Base-by-base conservation (phyloP, 202 grass and related monocot genomes). In the Schoenoplectus tabernaemontani region DNA sequence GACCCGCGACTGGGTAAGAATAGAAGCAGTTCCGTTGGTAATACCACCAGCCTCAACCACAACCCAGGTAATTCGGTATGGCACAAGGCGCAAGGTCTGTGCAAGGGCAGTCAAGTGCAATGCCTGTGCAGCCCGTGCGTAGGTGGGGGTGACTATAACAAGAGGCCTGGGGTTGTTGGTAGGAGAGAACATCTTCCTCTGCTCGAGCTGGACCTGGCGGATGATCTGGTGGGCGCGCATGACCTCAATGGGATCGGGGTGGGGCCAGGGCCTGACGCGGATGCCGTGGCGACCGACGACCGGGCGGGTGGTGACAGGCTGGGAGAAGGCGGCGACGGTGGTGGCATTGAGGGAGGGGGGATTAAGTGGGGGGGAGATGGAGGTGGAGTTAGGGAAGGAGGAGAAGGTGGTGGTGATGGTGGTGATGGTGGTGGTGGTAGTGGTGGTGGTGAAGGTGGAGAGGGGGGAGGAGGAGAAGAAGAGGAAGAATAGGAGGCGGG, bases 151-250 rank as follows among this genome's bases (percentile, higher is more conserved):
- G 64, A 96, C 71, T 12, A 86, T 82, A 44, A 96, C 64, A 44
- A 92, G n/a, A 0, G 90, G 82, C 28, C 87, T 84, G 4, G 82
- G 76, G 0, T 9, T 87, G 0, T 75, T 74, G 20, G 69, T 37
- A 3, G 9, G 36, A 80, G 88, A 73, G 16, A 79, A 6, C 12
- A 59, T 64, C 53, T 84, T 85, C 64, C 90, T 82, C 80, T 96
- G 93, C 30, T 90, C 90, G 28, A 84, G 74, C 87, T 96, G 93
- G 17, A 96, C 90, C 15, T 83, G 85, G 78, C 77, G 84, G 76
- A 96, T 83, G 82, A 96, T 96, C 83, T 77, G 76, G 76, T 96
- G 93, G 3, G 93, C 93, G 39, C 87, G 89, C 87, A 96, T 84
- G 1, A 96, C 76, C 76, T 96, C 90, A 17, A 6, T 4, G 8